These are phyloP conservation scores for Didymosphaeria variabile DNA, from an alignment of 2,329 filamentous ascomycete species.

Conservation along the genomic window DNA sequence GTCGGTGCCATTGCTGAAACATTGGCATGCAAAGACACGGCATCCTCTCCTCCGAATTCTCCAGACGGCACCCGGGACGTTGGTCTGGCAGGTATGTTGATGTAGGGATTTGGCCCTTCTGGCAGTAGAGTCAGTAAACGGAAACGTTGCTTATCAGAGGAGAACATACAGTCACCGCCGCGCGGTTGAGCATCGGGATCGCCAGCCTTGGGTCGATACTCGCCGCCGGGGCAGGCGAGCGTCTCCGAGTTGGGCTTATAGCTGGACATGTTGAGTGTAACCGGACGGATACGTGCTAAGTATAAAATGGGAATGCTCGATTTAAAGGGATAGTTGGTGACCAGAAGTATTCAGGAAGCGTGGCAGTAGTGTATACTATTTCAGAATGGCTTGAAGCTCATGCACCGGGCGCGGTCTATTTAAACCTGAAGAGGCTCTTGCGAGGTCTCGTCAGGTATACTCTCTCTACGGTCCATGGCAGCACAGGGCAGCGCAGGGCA, in stretches of 20 bases:
- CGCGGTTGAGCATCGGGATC: slow-evolving; percentile 15
- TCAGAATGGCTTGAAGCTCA: slow-evolving; percentile 17
- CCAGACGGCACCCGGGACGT: slow-evolving; percentile 19
- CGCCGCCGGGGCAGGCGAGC: slow-evolving; percentile 21
- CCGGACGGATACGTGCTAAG: neutral
- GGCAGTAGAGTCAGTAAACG: neutral
- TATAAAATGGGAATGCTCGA: neutral
- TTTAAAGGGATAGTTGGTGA: neutral
- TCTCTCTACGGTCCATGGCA: slow-evolving; percentile 29
- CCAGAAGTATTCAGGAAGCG: slow-evolving; percentile 18
- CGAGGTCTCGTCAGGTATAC: slow-evolving; percentile 16
- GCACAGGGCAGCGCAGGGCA: slow-evolving; percentile 44
- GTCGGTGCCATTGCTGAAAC: slow-evolving; percentile 15
- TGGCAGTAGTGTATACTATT: slow-evolving; percentile 29
- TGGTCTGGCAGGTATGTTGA: slow-evolving; percentile 18
- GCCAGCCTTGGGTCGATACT: slow-evolving; percentile 23
- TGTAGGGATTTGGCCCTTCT: slow-evolving; percentile 19
- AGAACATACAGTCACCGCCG: slow-evolving; percentile 36
- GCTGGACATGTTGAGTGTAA: slow-evolving; percentile 1
- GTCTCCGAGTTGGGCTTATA: slow-evolving; percentile 19
- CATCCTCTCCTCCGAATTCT: slow-evolving; percentile 28
- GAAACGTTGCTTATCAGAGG: neutral
- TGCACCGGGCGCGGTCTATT: slow-evolving; percentile 29
- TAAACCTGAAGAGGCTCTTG: slow-evolving; percentile 22
- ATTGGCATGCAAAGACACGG: slow-evolving; percentile 23